Evolutionary conservation across 768 basidiomycete genomes (phyloP).

Genomic region (Pluteus cervinus): DNA sequence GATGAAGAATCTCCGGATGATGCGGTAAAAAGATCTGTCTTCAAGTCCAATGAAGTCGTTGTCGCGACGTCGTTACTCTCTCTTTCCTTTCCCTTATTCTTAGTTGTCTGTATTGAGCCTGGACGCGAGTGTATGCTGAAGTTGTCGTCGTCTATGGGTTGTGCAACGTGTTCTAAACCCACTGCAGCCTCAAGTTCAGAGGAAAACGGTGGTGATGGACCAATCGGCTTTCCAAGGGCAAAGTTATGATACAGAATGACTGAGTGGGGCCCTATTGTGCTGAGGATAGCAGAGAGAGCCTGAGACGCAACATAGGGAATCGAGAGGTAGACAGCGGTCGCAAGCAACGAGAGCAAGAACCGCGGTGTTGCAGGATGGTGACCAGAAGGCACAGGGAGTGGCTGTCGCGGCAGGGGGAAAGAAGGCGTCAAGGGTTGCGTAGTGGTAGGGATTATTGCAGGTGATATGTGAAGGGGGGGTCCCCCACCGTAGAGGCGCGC

Average conservation of each 20-base stretch:
- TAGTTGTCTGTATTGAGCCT: too few relatives aligned
- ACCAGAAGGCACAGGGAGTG: constrained; percentile 33
- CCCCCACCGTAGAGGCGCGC: constrained; percentile 85
- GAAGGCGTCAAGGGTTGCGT: constrained; percentile 65
- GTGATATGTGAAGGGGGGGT: constrained; percentile 64
- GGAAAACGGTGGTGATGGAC: constrained; percentile 23
- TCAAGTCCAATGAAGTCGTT: neutral
- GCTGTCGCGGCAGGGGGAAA: constrained; percentile 34
- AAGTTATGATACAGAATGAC: constrained; percentile 75
- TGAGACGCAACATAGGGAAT: constrained; percentile 72
- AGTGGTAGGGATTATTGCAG: constrained; percentile 58
- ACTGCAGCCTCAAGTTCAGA: constrained; percentile 55
- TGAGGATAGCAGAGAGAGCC: constrained; percentile 64
- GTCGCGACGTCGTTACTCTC: neutral
- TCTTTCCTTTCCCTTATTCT: too few relatives aligned
- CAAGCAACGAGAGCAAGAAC: constrained; percentile 81
- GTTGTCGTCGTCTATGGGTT: constrained; percentile 33
- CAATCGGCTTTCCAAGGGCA: constrained; percentile 67
- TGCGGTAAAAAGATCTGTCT: too few relatives aligned
- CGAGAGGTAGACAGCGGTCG: constrained; percentile 82
- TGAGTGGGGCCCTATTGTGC: constrained; percentile 75
- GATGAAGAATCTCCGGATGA: too few relatives aligned
- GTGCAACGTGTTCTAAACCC: constrained; percentile 65
- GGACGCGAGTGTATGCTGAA: neutral
- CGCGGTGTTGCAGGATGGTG: constrained; percentile 75